phyloP scores from a whole-genome alignment of 768 basidiomycete genomes.

The Suillus tomentosus region DNA sequence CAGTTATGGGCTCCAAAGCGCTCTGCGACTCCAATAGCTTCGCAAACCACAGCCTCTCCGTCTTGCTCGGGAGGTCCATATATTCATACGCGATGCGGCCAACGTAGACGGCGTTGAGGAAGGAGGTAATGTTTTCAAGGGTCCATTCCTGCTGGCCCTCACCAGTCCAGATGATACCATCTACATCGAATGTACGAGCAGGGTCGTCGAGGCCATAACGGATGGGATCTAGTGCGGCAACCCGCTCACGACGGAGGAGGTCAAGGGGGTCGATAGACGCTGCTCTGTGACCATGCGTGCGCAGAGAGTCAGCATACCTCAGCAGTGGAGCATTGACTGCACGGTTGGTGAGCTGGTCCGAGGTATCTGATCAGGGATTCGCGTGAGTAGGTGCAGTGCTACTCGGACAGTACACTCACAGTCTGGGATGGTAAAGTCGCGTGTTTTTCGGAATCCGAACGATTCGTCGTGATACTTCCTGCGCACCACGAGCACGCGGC shows the following conservation, averaged over 20 bases:
- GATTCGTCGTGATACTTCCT: slow-evolving; percentile 74
- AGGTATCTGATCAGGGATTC: slow-evolving; percentile 49
- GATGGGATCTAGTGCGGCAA: slow-evolving; percentile 72
- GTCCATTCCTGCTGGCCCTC: slow-evolving; percentile 54
- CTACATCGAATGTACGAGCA: slow-evolving; percentile 60
- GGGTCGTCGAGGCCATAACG: slow-evolving; percentile 74
- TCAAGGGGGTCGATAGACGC: slow-evolving; percentile 88
- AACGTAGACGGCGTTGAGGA: slow-evolving; percentile 76
- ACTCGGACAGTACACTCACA: slow-evolving; percentile 47
- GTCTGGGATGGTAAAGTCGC: slow-evolving; percentile 66
- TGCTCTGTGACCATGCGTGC: slow-evolving; percentile 84
- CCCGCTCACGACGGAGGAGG: slow-evolving; percentile 79
- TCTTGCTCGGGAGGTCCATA: slow-evolving; percentile 86
- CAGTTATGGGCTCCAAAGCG: slow-evolving; percentile 34
- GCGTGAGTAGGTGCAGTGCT: background rate
- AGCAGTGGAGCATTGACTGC: slow-evolving; percentile 73
- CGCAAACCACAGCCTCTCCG: slow-evolving; percentile 88
- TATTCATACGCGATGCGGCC: slow-evolving; percentile 90
- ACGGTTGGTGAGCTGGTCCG: slow-evolving; percentile 67
- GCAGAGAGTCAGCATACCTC: slow-evolving; percentile 86
- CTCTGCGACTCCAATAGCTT: slow-evolving; percentile 69
- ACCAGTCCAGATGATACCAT: slow-evolving; percentile 80
- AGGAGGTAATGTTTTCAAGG: slow-evolving; percentile 66
- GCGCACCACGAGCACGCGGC: slow-evolving; percentile 26
- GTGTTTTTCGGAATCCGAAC: slow-evolving; percentile 71